These are phyloP conservation scores for Penicillium sp. DNA, from an alignment of 2,329 filamentous ascomycete species.

Conservation along the genomic window DNA sequence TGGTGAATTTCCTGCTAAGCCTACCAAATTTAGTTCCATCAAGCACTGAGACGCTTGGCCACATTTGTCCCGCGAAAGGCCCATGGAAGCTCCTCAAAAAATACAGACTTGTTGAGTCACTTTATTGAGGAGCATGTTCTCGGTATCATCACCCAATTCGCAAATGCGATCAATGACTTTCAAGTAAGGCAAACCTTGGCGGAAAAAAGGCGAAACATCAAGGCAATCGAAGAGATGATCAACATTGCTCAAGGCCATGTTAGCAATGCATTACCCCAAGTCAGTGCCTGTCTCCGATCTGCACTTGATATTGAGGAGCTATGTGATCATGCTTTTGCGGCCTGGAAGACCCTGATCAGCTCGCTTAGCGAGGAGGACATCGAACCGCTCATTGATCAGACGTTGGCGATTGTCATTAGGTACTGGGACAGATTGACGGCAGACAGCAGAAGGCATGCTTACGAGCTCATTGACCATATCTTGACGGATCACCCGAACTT, in stretches of 20 bases:
- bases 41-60: conserved; percentile 50
- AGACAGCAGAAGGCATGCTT: conserved; percentile 56
- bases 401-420: conserved; percentile 77
- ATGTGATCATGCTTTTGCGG: conserved; percentile 72
- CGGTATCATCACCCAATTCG: conserved; percentile 78
- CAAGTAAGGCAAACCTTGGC: conserved; percentile 52
- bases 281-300: conserved; percentile 78
- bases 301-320: conserved; percentile 71
- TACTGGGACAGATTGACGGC: conserved; percentile 69
- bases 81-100: conserved; percentile 45
- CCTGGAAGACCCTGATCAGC: conserved; percentile 75
- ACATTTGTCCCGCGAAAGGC: conserved; percentile 50
- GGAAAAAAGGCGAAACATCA: conserved; percentile 73
- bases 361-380: conserved; percentile 75
- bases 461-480: conserved; percentile 61
- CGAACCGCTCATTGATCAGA: conserved; percentile 75
- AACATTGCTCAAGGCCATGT: conserved; percentile 67
- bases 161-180: conserved; percentile 69
- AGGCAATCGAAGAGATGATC: conserved; percentile 84
- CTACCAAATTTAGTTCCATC: conserved; percentile 38
- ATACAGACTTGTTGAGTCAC: conserved; percentile 58
- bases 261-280: conserved; percentile 78
- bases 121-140: conserved; percentile 83
- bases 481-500: conserved; percentile 59
- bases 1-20: background rate